Base-by-base conservation (phyloP, 306 rosid species). In the Hippophae tibetana region DNA sequence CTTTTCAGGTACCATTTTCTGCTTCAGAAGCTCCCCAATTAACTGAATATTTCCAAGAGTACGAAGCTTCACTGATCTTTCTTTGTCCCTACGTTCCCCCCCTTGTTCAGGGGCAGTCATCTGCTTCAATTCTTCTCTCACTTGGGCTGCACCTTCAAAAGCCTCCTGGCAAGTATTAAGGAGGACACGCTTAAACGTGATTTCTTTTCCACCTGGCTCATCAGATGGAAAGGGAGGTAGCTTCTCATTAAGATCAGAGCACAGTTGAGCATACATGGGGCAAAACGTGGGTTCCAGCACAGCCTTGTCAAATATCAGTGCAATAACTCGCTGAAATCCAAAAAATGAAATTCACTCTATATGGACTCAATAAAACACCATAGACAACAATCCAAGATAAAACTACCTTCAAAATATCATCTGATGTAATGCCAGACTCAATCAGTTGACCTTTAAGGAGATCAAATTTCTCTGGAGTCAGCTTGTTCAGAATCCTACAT, bases 401-500 rank as follows among this genome's bases (percentile, higher is more conserved):
- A 47, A 12, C 38, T 69, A 76, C 81, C 81, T 72, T 72, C 14
- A 72, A 52, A 64, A 76, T 76, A 60, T 76, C 81, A 6, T 71
- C 62, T 27, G 57, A 63, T 6, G 68, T 55, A 12, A 63, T 72
- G 58, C 81, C 81, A 44, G 79, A 75, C 43, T 75, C 72, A 55
- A 76, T 72, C 61, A 72, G 63, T 61, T 76, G 78, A 52, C 74
- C 78, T 61, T 68, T 76, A 13, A 76, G 78, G 13, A 76, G 38
- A 13, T 72, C 81, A 64, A 63, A 76, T 67, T 76, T 76, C 67
- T 72, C 74, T 5, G 81, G 78, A 54, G 81, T 72, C 81, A 76
- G 64, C 57, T 76, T 76, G 75, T 76, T 76, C 48, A 76, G 64
- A 43, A 76, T 76, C 40, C 81, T 72, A 64, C 68, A 72, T 44